These are phyloP conservation scores for Elasticomyces elasticus DNA, from an alignment of 495 filamentous ascomycete species.

Conservation along the genomic window DNA sequence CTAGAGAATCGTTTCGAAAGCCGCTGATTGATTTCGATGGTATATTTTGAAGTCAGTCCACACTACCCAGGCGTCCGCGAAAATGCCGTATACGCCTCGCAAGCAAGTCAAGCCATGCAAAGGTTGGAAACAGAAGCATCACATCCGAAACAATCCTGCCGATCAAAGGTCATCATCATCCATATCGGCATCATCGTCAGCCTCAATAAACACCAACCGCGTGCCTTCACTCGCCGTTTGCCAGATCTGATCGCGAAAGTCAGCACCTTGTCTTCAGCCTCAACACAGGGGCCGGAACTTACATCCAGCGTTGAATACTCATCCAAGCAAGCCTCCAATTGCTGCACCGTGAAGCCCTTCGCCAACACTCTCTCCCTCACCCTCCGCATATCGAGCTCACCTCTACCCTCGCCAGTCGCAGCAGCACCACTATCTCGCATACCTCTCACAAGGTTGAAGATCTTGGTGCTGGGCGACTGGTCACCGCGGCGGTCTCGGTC, in stretches of 20 bases:
- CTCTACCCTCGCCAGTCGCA: conserved; percentile 58
- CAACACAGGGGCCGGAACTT: conserved; percentile 32
- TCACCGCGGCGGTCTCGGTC: conserved; percentile 48
- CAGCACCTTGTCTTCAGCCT: conserved; percentile 2
- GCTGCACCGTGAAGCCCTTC: conserved; percentile 93
- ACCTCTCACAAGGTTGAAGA: conserved; percentile 82
- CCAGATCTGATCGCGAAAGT: conserved; percentile 61
- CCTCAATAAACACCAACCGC: conserved; percentile 70
- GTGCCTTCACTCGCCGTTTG: conserved; percentile 83
- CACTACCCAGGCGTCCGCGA: neutral
- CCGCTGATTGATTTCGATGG: too few species aligned
- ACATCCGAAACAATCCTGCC: neutral
- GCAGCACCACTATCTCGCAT: conserved; percentile 76
- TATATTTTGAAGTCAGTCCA: too few species aligned
- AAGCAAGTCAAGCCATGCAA: neutral
- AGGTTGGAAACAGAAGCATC: neutral
- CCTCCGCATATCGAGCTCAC: conserved; percentile 75
- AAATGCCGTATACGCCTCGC: neutral
- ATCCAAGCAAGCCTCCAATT: conserved; percentile 72
- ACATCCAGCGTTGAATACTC: conserved; percentile 85
- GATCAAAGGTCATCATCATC: conserved; percentile 30
- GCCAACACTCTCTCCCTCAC: conserved; percentile 84
- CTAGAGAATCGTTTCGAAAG: too few species aligned
- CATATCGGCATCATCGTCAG: conserved; percentile 46
- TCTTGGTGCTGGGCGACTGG: conserved; percentile 75